Conservation (phyloP, 2,329 filamentous ascomycete species). For the Diaporthe velutina region DNA sequence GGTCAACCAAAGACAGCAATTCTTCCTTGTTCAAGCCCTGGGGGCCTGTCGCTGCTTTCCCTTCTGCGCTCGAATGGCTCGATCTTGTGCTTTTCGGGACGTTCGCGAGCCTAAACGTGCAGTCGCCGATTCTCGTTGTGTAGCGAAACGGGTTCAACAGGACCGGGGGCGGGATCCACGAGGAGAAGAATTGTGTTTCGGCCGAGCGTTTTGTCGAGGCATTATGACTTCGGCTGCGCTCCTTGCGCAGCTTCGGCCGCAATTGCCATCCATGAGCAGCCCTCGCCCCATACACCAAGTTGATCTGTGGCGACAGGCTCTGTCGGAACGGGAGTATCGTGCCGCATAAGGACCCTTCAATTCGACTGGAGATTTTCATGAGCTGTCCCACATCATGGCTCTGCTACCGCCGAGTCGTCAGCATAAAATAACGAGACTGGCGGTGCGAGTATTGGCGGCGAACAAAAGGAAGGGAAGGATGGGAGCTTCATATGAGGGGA, state of each 20-base stretch:
- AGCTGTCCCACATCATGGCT: constrained; percentile 64
- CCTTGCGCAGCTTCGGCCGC: constrained; percentile 32
- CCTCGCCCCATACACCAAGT: constrained; percentile 18
- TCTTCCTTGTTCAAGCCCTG: constrained; percentile 52
- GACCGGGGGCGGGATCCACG: constrained; percentile 33
- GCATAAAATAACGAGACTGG: constrained; percentile 39
- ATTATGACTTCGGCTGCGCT: constrained; percentile 2
- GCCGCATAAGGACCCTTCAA: constrained; percentile 71
- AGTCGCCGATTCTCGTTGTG: constrained; percentile 14
- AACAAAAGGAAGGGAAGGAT: not conserved
- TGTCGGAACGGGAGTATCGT: constrained; percentile 63
- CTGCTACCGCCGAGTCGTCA: constrained; percentile 47
- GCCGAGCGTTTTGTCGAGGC: constrained; percentile 13
- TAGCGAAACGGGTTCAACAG: constrained; percentile 26
- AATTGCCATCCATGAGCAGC: constrained; percentile 33
- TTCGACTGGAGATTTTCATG: constrained; percentile 72
- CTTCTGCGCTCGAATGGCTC: constrained; percentile 32
- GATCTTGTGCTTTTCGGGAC: constrained; percentile 22
- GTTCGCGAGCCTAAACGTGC: constrained; percentile 28
- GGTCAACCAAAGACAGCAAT: constrained; percentile 66
- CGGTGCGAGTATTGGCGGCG: constrained; percentile 22
- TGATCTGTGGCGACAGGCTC: constrained; percentile 10
- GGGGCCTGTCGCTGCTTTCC: not conserved
- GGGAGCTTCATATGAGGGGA: constrained; percentile 3
- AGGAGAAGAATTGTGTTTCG: constrained; percentile 35